Evolutionary conservation across 75 land plant species (phyloP).

Genomic region (Ceratopteris richardii): DNA sequence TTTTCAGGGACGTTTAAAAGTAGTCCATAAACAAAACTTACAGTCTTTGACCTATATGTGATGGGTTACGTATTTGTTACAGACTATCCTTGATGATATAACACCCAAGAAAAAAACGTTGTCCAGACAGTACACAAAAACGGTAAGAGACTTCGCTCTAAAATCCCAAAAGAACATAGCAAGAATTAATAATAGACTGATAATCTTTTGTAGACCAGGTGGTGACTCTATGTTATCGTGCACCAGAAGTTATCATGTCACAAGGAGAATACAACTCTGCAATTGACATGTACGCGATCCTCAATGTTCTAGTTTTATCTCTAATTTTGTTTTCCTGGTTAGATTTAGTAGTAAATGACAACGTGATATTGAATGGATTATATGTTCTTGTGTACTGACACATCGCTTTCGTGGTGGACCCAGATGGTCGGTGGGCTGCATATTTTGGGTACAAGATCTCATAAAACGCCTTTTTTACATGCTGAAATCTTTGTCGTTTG

Average conservation of each 20-base stretch:
- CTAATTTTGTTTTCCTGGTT: too few relatives aligned
- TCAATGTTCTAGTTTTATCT: not conserved
- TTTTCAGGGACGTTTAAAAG: too few relatives aligned
- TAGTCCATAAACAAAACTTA: too few relatives aligned
- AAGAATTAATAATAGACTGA: too few relatives aligned
- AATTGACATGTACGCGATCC: slow-evolving; percentile 25
- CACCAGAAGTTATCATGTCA: slow-evolving; percentile 37
- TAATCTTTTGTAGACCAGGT: slow-evolving; percentile 11
- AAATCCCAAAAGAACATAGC: slow-evolving; percentile 3
- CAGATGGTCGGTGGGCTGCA: slow-evolving; percentile 38
- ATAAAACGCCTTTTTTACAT: too few relatives aligned
- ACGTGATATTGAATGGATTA: too few relatives aligned
- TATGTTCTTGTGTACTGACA: too few relatives aligned
- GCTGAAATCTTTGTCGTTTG: not conserved
- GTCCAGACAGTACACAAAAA: slow-evolving; percentile 32
- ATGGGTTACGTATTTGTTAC: too few relatives aligned
- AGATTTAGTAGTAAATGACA: too few relatives aligned
- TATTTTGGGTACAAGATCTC: slow-evolving; percentile 19
- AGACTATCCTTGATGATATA: slow-evolving; percentile 5
- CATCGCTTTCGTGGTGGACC: too few relatives aligned
- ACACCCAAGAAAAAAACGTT: slow-evolving; percentile 11
- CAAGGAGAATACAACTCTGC: slow-evolving; percentile 31
- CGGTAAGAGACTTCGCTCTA: slow-evolving; percentile 7
- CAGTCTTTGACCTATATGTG: too few relatives aligned
- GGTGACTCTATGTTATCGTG: slow-evolving; percentile 30